Conservation (phyloP, 768 basidiomycete species). For the Trametes sanguinea region DNA sequence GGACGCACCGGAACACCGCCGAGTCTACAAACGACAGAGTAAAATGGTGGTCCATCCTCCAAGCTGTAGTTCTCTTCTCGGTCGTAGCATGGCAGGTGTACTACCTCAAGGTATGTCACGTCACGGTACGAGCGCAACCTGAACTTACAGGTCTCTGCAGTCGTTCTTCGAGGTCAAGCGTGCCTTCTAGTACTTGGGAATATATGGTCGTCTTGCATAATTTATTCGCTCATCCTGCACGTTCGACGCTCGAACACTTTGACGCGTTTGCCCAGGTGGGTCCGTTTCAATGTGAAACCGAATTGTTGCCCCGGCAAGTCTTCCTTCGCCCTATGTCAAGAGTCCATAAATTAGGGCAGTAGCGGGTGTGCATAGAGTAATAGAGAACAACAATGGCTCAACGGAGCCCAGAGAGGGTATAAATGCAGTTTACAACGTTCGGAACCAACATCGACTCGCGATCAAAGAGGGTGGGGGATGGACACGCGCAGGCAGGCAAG, state of each 20-base stretch:
- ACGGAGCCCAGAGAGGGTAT: constrained; percentile 18
- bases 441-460: background rate
- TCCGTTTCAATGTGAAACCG: background rate
- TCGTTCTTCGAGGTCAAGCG: constrained; percentile 92
- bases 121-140: background rate
- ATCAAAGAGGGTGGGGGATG: background rate
- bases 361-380: constrained; percentile 18
- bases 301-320: too few relatives aligned
- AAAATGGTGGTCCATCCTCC: constrained; percentile 98
- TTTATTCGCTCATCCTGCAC: constrained; percentile 8
- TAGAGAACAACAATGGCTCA: constrained; percentile 20
- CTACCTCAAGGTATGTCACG: constrained; percentile 79
- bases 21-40: constrained; percentile 93
- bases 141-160: constrained; percentile 36
- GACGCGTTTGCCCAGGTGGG: background rate
- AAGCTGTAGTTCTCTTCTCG: constrained; percentile 81
- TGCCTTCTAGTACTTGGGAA: constrained; percentile 56
- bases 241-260: background rate
- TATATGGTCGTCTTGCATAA: constrained; percentile 19
- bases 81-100: constrained; percentile 98
- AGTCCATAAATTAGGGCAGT: constrained; percentile 2
- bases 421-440: constrained; percentile 12
- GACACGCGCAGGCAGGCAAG: background rate
- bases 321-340: too few relatives aligned
- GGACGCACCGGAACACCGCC: constrained; percentile 90